Evolutionary conservation across 208 protist species (phyloP).

Genomic region (Leishmania braziliensis): DNA sequence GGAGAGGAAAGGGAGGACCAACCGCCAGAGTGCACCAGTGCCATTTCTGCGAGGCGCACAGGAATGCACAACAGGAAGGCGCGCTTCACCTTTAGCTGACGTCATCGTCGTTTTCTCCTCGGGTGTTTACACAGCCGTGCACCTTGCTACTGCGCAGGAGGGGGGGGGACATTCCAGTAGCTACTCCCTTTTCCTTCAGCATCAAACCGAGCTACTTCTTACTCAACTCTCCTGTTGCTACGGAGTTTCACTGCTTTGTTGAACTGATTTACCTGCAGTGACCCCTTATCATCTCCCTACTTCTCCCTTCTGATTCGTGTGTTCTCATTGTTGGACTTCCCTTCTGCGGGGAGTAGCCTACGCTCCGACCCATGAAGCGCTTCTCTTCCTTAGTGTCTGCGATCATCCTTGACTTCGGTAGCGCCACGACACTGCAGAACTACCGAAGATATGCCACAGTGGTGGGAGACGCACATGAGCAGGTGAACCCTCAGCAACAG

Average conservation of each 20-base stretch:
- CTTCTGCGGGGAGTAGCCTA: background rate
- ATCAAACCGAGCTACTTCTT: too few relatives aligned
- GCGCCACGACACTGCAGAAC: background rate
- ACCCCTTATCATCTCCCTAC: background rate
- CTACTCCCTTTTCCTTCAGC: background rate
- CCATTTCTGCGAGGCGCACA: background rate
- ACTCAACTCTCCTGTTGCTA: background rate
- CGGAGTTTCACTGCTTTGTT: background rate
- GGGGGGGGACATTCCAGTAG: too few relatives aligned
- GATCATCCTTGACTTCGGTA: background rate
- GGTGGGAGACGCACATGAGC: conserved; percentile 19
- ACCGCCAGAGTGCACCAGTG: background rate
- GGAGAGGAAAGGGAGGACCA: background rate
- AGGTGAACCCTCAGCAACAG: background rate
- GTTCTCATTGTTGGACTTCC: background rate
- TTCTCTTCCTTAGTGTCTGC: conserved; percentile 7
- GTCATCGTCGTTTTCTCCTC: background rate
- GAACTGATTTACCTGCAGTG: background rate
- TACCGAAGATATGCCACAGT: conserved; percentile 17
- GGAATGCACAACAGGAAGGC: background rate
- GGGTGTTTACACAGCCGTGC: background rate
- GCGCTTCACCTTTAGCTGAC: background rate
- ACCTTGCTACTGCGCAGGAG: background rate
- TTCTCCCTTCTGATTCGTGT: background rate
- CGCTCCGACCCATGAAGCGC: conserved; percentile 19